Evolutionary conservation across 2,329 filamentous ascomycete species (phyloP).

Genomic region (Neonectria neomacrospora): DNA sequence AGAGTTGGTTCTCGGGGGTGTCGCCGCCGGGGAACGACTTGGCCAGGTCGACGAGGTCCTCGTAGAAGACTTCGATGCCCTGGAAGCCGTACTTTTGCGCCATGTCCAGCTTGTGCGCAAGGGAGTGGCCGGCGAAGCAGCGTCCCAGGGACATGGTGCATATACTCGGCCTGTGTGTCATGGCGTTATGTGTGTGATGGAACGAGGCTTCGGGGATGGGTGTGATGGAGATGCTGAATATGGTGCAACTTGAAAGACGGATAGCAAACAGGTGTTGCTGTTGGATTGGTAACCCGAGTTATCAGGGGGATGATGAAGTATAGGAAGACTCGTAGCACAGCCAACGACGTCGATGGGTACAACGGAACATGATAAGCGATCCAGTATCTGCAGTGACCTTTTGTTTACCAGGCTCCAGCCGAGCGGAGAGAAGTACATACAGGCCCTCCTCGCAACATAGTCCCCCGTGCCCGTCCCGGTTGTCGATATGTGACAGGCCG

Average conservation of each 20-base stretch:
- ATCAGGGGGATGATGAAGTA: conserved; percentile 13
- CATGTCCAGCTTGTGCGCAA: conserved; percentile 74
- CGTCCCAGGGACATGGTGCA: conserved; percentile 82
- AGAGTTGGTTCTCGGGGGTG: conserved; percentile 57
- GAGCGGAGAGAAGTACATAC: conserved; percentile 13
- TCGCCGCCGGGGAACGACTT: conserved; percentile 55
- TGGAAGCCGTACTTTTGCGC: conserved; percentile 72
- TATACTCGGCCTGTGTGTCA: conserved; percentile 72
- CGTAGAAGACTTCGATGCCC: conserved; percentile 81
- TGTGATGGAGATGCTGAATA: background rate
- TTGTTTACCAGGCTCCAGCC: conserved; percentile 15
- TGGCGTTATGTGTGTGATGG: conserved; percentile 42
- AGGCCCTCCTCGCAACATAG: background rate
- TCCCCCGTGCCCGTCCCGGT: conserved; percentile 2
- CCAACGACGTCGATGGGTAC: conserved; percentile 20
- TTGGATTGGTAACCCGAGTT: background rate
- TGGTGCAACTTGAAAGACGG: background rate
- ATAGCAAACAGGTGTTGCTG: background rate
- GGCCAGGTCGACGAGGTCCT: conserved; percentile 75
- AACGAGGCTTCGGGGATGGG: background rate
- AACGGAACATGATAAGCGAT: conserved; percentile 5
- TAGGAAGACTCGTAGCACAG: conserved; percentile 6
- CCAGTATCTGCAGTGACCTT: background rate
- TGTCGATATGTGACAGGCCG: conserved; percentile 12
- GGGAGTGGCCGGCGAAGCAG: conserved; percentile 72